Percentiles rank a stretch among this genome's conserved stretches.
Conservation (phyloP, 2,329 filamentous ascomycete species). For the Phaeosphaeria sp. region DNA sequence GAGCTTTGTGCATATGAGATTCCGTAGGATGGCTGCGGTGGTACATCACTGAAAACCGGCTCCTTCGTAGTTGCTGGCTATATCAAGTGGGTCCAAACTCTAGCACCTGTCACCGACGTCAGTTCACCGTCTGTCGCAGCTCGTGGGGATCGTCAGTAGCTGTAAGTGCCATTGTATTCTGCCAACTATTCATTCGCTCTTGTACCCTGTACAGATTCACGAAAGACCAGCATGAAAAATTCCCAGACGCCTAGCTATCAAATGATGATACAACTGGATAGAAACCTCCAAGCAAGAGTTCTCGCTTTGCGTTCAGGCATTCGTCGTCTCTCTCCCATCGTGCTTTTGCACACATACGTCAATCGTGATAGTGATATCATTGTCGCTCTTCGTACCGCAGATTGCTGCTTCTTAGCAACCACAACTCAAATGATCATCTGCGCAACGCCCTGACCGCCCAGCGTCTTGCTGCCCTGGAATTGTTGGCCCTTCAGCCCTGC, state of each 20-base stretch:
- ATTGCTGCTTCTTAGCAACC: not conserved
- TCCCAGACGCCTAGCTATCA: conserved; percentile 39
- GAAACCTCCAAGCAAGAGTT: conserved; percentile 10
- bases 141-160: not conserved
- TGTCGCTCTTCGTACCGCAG: conserved; percentile 1
- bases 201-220: not conserved
- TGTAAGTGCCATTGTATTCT: conserved; percentile 8
- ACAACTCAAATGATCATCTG: conserved; percentile 86
- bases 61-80: not conserved
- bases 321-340: not conserved
- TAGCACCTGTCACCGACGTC: not conserved
- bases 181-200: not conserved
- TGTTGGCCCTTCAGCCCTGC: conserved; percentile 83
- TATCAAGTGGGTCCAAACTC: not conserved
- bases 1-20: no score
- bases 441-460: conserved; percentile 90
- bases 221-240: not conserved
- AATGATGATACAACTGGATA: conserved; percentile 31
- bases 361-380: conserved; percentile 2
- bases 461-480: conserved; percentile 92
- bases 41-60: no score
- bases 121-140: not conserved
- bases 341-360: not conserved
- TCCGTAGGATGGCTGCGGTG: no score
- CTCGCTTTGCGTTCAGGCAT: not conserved